These are phyloP conservation scores for Lentinus tigrinus DNA, from an alignment of 768 basidiomycete species.

Conservation along the genomic window DNA sequence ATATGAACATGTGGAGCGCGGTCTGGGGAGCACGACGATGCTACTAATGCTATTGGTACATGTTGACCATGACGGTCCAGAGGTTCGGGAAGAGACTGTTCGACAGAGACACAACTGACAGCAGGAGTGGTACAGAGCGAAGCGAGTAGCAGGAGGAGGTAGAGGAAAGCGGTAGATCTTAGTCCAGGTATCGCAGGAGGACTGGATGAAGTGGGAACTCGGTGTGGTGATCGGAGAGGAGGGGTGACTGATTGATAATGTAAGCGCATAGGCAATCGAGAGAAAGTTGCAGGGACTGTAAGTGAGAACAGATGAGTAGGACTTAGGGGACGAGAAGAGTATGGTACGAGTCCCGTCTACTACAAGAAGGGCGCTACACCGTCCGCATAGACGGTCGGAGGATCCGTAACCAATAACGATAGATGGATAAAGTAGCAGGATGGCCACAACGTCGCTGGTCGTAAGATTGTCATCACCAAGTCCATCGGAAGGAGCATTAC, in stretches of 20 bases:
- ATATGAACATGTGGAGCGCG: neutral
- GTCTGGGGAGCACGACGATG: neutral
- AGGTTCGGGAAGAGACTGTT: neutral
- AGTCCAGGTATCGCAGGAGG: neutral
- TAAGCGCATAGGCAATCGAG: too few relatives aligned
- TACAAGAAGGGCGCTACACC: constrained; percentile 4
- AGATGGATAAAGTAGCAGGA: constrained; percentile 4
- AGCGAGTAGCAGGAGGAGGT: neutral
- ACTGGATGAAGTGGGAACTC: neutral
- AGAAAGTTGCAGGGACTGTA: too few relatives aligned
- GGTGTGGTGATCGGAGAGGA: too few relatives aligned
- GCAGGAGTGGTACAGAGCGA: neutral
- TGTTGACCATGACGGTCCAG: neutral
- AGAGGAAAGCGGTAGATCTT: neutral
- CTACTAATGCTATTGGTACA: neutral
- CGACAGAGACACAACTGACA: neutral
- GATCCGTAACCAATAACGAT: constrained; percentile 10
- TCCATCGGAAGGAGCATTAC: neutral
- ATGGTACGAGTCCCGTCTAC: constrained; percentile 15
- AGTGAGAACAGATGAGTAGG: neutral
- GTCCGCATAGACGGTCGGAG: constrained; percentile 10
- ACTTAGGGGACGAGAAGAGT: neutral
- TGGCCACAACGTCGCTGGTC: too few relatives aligned
- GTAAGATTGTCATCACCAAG: too few relatives aligned
- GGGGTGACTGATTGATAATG: too few relatives aligned